Percentiles rank a stretch among this genome's conserved stretches.
These are phyloP conservation scores for Fusarium vanettenii DNA, from an alignment of 2,329 filamentous ascomycete genomes.

Conservation along the genomic window DNA sequence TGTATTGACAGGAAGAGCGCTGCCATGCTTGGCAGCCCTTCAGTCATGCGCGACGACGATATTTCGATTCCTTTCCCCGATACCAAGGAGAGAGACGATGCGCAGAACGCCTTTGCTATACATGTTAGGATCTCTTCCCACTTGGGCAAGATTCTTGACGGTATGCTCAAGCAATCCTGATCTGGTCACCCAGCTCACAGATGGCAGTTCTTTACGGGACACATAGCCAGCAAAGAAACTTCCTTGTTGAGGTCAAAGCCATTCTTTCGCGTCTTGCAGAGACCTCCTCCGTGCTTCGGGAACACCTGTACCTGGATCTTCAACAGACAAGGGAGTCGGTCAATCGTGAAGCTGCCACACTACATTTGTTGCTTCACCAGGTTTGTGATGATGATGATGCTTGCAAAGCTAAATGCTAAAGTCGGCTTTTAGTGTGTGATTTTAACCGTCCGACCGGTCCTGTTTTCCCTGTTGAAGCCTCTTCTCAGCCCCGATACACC, in stretches of 20 bases:
- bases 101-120: constrained; percentile 29
- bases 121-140: constrained; percentile 32
- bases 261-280: constrained; percentile 32
- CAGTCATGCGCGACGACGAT: constrained; percentile 29
- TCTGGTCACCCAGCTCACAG: not conserved
- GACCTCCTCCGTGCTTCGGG: constrained; percentile 18
- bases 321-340: constrained; percentile 14
- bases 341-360: constrained; percentile 33
- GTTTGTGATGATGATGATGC: not conserved
- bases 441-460: constrained; percentile 30
- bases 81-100: constrained; percentile 12
- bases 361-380: constrained; percentile 32
- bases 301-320: constrained; percentile 22
- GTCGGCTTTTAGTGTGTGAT: constrained; percentile 20
- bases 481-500: not conserved
- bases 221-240: constrained; percentile 20
- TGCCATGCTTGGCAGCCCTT: constrained; percentile 29
- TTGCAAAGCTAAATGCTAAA: not conserved
- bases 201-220: constrained; percentile 28
- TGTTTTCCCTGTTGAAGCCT: constrained; percentile 35
- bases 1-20: constrained; percentile 38
- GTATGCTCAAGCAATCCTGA: not conserved
- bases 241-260: constrained; percentile 28
- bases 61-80: constrained; percentile 33
- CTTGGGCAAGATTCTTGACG: constrained; percentile 35